These are phyloP conservation scores for Annulohypoxylon maeteangense DNA, from an alignment of 495 filamentous ascomycete species.

Conservation along the genomic window DNA sequence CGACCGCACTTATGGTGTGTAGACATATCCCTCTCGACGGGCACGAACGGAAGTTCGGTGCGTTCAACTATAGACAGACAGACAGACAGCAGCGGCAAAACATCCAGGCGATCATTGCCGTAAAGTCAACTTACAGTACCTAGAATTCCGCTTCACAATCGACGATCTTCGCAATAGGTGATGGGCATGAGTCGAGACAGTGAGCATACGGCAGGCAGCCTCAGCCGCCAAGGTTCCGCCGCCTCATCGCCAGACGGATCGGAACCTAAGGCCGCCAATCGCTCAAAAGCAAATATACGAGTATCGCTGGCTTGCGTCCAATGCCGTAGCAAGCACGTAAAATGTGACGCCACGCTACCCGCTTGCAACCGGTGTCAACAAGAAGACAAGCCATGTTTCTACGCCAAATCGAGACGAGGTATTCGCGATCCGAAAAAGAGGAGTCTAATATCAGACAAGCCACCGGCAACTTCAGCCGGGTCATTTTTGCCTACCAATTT, in stretches of 20 bases:
- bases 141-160: slow-evolving; percentile 7
- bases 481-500: slow-evolving; percentile 28
- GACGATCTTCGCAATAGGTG: slow-evolving; percentile 24
- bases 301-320: slow-evolving; percentile 66
- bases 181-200: slow-evolving; percentile 42
- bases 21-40: slow-evolving; percentile 19
- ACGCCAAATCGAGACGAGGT: slow-evolving; percentile 65
- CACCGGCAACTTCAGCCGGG: slow-evolving; percentile 32
- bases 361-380: slow-evolving; percentile 57
- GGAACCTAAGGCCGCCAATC: slow-evolving; percentile 37
- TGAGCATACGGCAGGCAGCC: slow-evolving; percentile 37
- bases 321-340: slow-evolving; percentile 69
- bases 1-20: slow-evolving; percentile 33
- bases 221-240: slow-evolving; percentile 35
- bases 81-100: slow-evolving; percentile 9
- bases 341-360: slow-evolving; percentile 66
- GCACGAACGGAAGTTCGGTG: slow-evolving; percentile 30
- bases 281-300: slow-evolving; percentile 48
- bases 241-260: slow-evolving; percentile 41
- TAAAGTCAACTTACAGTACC: neutral
- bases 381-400: slow-evolving; percentile 59
- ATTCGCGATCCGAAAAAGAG: slow-evolving; percentile 57
- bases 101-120: neutral
- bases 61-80: slow-evolving; percentile 8
- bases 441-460: slow-evolving; percentile 47